Base-by-base conservation (phyloP, 2,329 filamentous ascomycete species). In the Karstenula rhodostoma region DNA sequence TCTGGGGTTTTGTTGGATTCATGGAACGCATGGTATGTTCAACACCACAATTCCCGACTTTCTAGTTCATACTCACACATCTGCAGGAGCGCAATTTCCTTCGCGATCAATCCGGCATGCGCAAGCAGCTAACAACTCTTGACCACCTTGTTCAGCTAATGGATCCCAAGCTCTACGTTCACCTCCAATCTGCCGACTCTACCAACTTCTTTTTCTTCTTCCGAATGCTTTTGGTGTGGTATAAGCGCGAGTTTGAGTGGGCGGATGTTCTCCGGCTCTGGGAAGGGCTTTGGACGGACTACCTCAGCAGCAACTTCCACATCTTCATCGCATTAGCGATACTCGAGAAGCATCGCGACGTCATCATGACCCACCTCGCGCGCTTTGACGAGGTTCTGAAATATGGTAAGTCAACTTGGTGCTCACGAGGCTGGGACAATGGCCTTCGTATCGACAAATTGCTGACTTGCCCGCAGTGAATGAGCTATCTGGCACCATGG, bases 151-250 rank as follows among this genome's bases (percentile, higher is more conserved):
- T 98, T 13, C 93, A 96, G 74, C 92, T 99, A 59, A 94, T 99
- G 88, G 95, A 99, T 68, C 95, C 96, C 0, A 91, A 93, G 74
- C 87, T 99, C 8, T 98, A 97, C 79, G 84, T 91, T 1, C 95
- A 99, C 71, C 86, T 99, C 0, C 88, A 96, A 77, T 89, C 87
- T 17, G 92, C 94, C 22, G 96, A 99, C 72, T 96, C 91, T 72
- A 99, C 95, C 25, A 99, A 99, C 77, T 99, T 99, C 79, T 99
- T 99, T 80, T 99, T 99, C 83, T 98, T 99, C 83, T 99, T 98
- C 87, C 91, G 95, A 61, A 98, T 98, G 95, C 84, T 99, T 35
- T 84, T 99, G 1, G 95, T 99, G 10, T 99, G 95, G 95, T 99
- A 95, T 79, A 99, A 99, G 83, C 90, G 95, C 50, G 95, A 99